Evolutionary conservation across 768 basidiomycete genomes (phyloP).

Genomic region (Termitomyces sp.): DNA sequence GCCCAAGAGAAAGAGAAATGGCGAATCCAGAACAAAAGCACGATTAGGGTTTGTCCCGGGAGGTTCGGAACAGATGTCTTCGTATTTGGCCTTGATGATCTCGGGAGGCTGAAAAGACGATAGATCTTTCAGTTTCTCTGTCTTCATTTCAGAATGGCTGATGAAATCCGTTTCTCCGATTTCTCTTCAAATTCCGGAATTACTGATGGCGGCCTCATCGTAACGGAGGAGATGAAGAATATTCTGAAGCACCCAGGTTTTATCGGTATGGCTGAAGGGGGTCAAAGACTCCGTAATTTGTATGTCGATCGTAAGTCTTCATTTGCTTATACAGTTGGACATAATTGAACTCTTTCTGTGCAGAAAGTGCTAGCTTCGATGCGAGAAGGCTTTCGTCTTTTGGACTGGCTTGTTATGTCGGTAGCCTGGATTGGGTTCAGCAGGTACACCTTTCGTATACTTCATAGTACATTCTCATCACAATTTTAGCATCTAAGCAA

Average conservation of each 20-base stretch:
- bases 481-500: background rate
- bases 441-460: constrained; percentile 12
- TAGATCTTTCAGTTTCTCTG: no score
- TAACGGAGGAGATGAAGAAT: constrained; percentile 21
- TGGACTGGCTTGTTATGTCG: constrained; percentile 21
- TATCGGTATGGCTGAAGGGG: constrained; percentile 18
- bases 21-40: background rate
- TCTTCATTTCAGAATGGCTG: background rate
- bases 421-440: constrained; percentile 12
- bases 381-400: constrained; percentile 20
- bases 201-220: constrained; percentile 20
- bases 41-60: background rate
- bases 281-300: constrained; percentile 21
- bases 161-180: background rate
- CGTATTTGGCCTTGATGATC: background rate
- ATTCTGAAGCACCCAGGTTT: constrained; percentile 24
- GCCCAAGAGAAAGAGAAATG: no score
- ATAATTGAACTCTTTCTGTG: background rate
- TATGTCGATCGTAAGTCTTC: constrained; percentile 19
- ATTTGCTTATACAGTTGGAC: background rate
- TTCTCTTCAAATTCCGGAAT: background rate
- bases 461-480: background rate
- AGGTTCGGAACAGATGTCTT: background rate
- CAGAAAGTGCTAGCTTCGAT: constrained; percentile 22
- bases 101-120: background rate